Conservation (phyloP, 176 grass and related monocot species). For the Musa beccarii region DNA sequence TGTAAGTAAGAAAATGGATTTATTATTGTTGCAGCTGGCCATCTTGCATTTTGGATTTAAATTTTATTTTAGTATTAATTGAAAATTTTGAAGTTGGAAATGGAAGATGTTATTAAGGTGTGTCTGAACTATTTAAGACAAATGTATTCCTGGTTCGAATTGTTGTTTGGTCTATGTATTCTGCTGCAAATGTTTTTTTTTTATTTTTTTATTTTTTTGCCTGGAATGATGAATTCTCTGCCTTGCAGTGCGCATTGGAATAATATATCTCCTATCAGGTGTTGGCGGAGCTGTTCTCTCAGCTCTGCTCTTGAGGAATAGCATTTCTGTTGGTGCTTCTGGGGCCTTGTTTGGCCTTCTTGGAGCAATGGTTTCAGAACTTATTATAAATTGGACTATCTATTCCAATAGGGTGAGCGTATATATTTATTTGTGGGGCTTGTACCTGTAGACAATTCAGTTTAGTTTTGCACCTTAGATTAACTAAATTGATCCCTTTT, state of each 20-base stretch:
- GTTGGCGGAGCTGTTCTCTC: constrained; percentile 78
- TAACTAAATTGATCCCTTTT: constrained; percentile 12
- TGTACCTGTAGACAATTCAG: not conserved
- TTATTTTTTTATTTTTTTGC: not conserved
- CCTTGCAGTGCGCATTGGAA: constrained; percentile 64
- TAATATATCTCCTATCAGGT: constrained; percentile 72
- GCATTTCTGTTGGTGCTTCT: constrained; percentile 71
- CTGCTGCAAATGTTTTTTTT: not conserved
- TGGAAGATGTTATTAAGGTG: too few relatives aligned
- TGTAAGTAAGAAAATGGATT: not conserved
- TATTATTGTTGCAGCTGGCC: not conserved
- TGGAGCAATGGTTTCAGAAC: constrained; percentile 96
- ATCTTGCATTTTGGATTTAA: not conserved
- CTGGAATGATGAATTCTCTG: not conserved
- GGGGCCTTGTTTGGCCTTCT: constrained; percentile 91
- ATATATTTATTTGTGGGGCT: not conserved
- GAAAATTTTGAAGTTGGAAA: too few relatives aligned
- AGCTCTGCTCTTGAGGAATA: constrained; percentile 60
- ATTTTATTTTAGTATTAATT: not conserved
- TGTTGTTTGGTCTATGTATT: not conserved
- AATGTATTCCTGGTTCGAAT: not conserved
- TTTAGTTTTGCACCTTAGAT: not conserved
- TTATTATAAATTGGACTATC: constrained; percentile 94
- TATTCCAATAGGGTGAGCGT: constrained; percentile 78
- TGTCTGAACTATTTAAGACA: too few relatives aligned